A percentile compares a stretch with the other conserved stretches of the same genome.
phyloP scores from a whole-genome alignment of 805 yeast genomes.

The Wickerhamiella alocasiicola region DNA sequence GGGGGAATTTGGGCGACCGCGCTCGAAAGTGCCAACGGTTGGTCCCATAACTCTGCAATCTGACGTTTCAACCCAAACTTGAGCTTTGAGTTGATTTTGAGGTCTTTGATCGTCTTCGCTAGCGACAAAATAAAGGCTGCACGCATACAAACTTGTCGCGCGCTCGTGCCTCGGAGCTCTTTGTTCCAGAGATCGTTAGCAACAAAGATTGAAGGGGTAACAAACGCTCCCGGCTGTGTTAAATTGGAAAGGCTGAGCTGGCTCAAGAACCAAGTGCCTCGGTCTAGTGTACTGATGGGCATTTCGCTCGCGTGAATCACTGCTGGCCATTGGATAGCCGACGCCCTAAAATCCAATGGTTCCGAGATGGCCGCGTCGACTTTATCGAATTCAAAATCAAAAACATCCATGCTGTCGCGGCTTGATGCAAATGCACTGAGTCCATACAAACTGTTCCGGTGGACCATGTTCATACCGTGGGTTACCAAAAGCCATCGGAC shows the following conservation, averaged over 20 bases:
- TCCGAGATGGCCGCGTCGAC: neutral
- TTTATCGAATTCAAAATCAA: constrained; percentile 4
- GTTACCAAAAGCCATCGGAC: too few relatives aligned
- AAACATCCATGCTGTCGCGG: constrained; percentile 1
- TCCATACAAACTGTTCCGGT: too few relatives aligned
- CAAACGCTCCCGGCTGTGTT: constrained; percentile 10
- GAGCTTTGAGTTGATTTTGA: constrained; percentile 3
- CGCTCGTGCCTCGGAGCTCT: neutral
- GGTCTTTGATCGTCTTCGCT: constrained; percentile 5
- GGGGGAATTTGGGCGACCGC: neutral
- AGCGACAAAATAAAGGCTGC: constrained; percentile 8
- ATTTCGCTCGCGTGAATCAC: too few relatives aligned
- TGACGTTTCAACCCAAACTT: neutral
- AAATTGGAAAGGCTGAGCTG: constrained; percentile 6
- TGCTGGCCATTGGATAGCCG: constrained; percentile 2
- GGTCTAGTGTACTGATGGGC: constrained; percentile 1
- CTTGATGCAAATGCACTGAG: too few relatives aligned
- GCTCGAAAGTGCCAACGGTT: neutral
- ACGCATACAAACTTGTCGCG: constrained; percentile 5
- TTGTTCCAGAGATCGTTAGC: constrained; percentile 9
- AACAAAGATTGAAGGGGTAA: constrained; percentile 9
- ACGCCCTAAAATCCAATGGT: neutral
- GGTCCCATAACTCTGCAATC: constrained; percentile 2
- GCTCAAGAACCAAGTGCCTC: constrained; percentile 12
- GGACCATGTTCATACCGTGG: too few relatives aligned